Base-by-base conservation (phyloP, 441 rosid species). In the Populus hybrid region DNA sequence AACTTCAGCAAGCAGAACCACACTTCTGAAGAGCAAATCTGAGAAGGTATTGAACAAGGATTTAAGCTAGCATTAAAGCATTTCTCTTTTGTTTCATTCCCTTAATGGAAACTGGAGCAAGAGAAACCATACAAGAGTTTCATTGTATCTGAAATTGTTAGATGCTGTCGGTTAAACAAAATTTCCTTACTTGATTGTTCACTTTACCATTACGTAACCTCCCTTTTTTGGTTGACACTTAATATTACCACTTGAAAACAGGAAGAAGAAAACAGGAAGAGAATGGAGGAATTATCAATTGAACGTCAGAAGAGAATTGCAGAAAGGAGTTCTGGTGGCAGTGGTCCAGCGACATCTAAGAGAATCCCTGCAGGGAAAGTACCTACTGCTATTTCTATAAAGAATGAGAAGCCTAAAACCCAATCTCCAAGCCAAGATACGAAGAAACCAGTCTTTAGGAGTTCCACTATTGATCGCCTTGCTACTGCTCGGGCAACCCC, bases 271-370 rank as follows among this genome's bases (percentile, higher is more conserved):
- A 91, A 82, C 9, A 88, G 86, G 79, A 95, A 82, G 89, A 92
- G 90, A 88, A 89, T 73, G 87, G 98, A 92, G 86, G 97, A 91
- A 82, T 80, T 90, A 80, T 59, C 78, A 73, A 77, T 89, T 80
- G 93, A 91, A 79, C 90, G 99, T 68, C 98, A 92, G 86, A 92
- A 89, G 88, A 91, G 99, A 84, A 95, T 93, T 68, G 91, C 99
- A 36, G 97, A 88, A 84, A 93, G 93, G 91, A 92, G 94, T 82
- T 71, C 88, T 72, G 76, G 84, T 35, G 93, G 89, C 67, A 28
- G 76, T 76, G 53, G 71, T 80, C 66, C 87, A 2, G 63, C 76
- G 50, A 26, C 82, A 23, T 29, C 89, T 76, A 87, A 83, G 85
- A 89, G 82, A 87, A 79, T 82, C 73, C 74, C 84, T 2, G 69